These are phyloP conservation scores for Calycina herbarum DNA, from an alignment of 2,329 filamentous ascomycete species.

Conservation along the genomic window DNA sequence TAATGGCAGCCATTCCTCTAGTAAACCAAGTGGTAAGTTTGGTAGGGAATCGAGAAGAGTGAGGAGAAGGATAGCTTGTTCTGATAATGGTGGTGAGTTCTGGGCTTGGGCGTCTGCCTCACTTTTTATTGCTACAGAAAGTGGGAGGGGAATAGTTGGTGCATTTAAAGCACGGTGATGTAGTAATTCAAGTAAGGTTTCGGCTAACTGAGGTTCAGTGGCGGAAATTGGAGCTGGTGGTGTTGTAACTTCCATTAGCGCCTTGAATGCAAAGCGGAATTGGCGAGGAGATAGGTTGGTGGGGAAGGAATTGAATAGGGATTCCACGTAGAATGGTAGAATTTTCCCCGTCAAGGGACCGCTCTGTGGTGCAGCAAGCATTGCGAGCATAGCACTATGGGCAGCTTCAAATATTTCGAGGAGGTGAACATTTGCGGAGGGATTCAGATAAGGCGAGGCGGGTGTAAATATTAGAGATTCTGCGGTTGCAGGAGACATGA, in stretches of 20 bases:
- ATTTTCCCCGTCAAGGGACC: constrained; percentile 60
- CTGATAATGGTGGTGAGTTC: constrained; percentile 45
- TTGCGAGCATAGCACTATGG: constrained; percentile 66
- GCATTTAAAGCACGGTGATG: constrained; percentile 58
- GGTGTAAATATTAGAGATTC: constrained; percentile 62
- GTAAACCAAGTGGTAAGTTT: constrained; percentile 55
- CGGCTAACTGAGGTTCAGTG: constrained; percentile 62
- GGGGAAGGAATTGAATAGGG: constrained; percentile 67
- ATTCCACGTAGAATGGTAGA: constrained; percentile 68
- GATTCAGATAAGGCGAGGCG: constrained; percentile 63
- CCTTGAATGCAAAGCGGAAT: constrained; percentile 70
- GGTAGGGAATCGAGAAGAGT: constrained; percentile 66
- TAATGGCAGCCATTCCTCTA: constrained; percentile 67
- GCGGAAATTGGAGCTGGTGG: constrained; percentile 63
- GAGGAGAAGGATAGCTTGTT: constrained; percentile 63
- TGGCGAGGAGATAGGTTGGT: constrained; percentile 64
- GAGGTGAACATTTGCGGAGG: constrained; percentile 43
- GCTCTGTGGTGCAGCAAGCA: constrained; percentile 67
- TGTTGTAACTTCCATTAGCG: constrained; percentile 63
- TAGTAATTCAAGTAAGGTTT: constrained; percentile 64
- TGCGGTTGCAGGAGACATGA: constrained; percentile 54
- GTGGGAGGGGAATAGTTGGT: constrained; percentile 45
- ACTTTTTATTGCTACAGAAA: constrained; percentile 25
- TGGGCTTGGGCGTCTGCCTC: constrained; percentile 37
- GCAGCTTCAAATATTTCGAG: constrained; percentile 71